A percentile compares a stretch with the other conserved stretches of the same genome.
Evolutionary conservation across 2,329 filamentous ascomycete species (phyloP).

Genomic region (Fusarium pilosicola): DNA sequence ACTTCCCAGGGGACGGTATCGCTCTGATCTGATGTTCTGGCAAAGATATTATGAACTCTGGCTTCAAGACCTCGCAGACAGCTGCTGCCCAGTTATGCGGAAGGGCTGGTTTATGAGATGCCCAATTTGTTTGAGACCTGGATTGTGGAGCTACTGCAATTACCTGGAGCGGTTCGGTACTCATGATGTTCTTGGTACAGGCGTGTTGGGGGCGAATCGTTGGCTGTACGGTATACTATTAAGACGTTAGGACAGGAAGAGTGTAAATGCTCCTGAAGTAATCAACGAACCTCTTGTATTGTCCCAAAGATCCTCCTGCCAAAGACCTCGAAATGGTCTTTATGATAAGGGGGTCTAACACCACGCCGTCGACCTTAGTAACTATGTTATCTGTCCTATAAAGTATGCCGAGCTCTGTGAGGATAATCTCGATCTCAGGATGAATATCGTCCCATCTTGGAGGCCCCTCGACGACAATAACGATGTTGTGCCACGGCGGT

Average conservation of each 20-base stretch:
- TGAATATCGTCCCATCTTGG: not conserved
- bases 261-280: fast-evolving
- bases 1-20: not conserved
- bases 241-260: not conserved
- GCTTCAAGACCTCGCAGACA: not conserved
- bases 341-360: not conserved
- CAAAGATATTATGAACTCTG: not conserved
- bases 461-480: not conserved
- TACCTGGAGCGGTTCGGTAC: not conserved
- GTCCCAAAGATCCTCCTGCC: not conserved
- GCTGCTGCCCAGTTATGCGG: not conserved
- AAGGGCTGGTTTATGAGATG: not conserved
- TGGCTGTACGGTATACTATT: not conserved
- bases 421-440: not conserved
- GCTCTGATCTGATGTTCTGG: not conserved
- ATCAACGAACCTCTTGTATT: not conserved
- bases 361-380: not conserved
- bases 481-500: not conserved
- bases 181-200: not conserved
- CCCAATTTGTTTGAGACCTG: no score
- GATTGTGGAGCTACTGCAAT: not conserved
- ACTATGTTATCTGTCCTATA: not conserved
- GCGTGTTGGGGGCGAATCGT: not conserved
- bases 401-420: not conserved
- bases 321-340: not conserved